Conservation (phyloP, 208 protist genomes). For the Phytomonas francai region DNA sequence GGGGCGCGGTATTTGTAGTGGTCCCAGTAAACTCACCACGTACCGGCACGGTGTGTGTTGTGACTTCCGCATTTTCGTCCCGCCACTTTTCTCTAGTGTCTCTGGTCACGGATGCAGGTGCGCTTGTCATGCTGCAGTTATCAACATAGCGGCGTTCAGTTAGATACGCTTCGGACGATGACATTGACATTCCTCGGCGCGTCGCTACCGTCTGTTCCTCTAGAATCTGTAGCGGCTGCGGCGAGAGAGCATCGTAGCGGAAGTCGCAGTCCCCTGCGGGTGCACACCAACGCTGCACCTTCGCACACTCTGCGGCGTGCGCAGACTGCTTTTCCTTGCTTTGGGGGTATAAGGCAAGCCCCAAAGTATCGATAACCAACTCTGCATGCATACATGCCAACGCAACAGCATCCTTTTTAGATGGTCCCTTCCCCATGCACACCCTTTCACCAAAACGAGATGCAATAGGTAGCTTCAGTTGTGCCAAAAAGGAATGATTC, state of each 20-base stretch:
- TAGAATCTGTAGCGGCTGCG: constrained; percentile 47
- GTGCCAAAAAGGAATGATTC: constrained; percentile 38
- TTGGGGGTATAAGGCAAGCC: constrained; percentile 62
- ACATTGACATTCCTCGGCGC: neutral
- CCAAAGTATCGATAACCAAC: constrained; percentile 81
- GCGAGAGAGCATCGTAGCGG: constrained; percentile 33
- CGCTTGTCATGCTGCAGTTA: neutral
- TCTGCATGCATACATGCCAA: constrained; percentile 88
- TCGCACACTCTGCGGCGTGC: constrained; percentile 62
- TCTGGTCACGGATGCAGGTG: neutral
- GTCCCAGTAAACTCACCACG: neutral
- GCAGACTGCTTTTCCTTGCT: constrained; percentile 26
- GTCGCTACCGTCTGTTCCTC: neutral
- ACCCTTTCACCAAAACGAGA: constrained; percentile 62
- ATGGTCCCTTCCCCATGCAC: constrained; percentile 55
- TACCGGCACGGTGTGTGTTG: neutral
- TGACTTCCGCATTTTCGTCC: neutral
- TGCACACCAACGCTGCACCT: constrained; percentile 66
- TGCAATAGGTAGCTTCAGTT: constrained; percentile 62
- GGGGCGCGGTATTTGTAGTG: neutral
- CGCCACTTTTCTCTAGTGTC: neutral
- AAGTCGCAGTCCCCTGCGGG: constrained; percentile 38
- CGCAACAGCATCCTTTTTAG: constrained; percentile 40
- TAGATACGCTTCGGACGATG: neutral
- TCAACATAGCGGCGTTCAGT: neutral